phyloP scores from a whole-genome alignment of 2,329 filamentous ascomycete genomes.

The Aureobasidium sp. region DNA sequence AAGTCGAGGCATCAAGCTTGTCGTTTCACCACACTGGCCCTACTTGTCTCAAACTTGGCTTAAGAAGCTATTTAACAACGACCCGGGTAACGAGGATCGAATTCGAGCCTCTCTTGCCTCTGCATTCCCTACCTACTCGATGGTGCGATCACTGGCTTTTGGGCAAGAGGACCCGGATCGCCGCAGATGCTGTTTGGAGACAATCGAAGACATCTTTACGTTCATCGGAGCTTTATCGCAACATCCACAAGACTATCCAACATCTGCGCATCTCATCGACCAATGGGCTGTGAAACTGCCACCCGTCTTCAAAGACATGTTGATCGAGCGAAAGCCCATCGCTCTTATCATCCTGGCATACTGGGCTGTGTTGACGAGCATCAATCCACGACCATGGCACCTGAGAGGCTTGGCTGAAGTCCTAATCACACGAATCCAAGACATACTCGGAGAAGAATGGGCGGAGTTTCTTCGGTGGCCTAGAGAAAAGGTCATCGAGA shows the following conservation, averaged over 20 bases:
- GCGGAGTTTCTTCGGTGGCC: constrained; percentile 10
- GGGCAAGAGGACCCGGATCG: constrained; percentile 4
- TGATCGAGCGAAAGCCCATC: neutral
- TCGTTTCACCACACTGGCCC: neutral
- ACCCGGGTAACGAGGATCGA: neutral
- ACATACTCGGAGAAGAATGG: constrained; percentile 1
- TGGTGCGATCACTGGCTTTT: neutral
- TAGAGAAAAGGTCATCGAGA: neutral
- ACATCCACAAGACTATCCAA: neutral
- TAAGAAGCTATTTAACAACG: neutral
- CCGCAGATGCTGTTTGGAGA: neutral
- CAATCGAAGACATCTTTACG: constrained; percentile 8
- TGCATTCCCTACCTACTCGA: neutral
- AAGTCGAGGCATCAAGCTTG: constrained; percentile 5
- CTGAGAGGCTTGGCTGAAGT: neutral
- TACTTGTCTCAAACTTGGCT: constrained; percentile 4
- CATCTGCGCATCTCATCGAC: neutral
- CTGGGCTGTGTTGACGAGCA: constrained; percentile 6
- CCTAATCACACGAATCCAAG: neutral
- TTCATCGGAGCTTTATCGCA: neutral
- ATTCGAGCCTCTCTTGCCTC: neutral
- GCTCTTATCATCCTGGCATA: constrained; percentile 12
- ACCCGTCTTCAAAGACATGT: neutral
- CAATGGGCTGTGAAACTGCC: neutral
- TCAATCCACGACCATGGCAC: constrained; percentile 1